Base-by-base conservation (phyloP, 73 alveolate species). In the Tetrahymena malaccensis region DNA sequence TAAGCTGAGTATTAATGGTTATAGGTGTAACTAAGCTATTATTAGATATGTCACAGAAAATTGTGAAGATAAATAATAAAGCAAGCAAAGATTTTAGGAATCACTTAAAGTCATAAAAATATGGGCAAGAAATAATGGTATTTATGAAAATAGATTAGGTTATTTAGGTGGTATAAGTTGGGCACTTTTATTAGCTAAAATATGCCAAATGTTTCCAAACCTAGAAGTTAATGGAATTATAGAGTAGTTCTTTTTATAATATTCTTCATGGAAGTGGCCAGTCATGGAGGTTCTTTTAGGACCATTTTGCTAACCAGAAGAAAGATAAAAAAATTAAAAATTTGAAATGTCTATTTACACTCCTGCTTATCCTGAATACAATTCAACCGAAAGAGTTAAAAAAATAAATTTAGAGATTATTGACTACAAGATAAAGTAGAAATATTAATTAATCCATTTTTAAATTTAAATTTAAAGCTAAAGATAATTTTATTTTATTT, bases 111-210 rank as follows among this genome's bases (percentile, higher is more conserved):
- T 98, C n/a, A 97, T 99, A 17, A 99, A 99, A 94, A 96, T 98
- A 34, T 99, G 99, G 99, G 99, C 99, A 55, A 99, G 98, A 96
- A 97, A 97, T 94, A 97, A 99, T 95, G 99, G 99, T 35, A 96
- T 99, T 8, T 98, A 98, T 93, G 96, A 98, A 38, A 99, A 99
- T 96, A 99, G 98, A 25, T 96, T 99, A 95, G 99, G 99, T 1
- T 99, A 97, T 96, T 97, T 98, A 7, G 99, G 99, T 35, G 99
- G 99, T 43, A 99, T 99, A 10, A 99, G 99, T 31, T 99, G 99
- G 99, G 99, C 99, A 17, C 98, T 99, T 56, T 94, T 99, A 85
- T 99, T 98, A 31, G 99, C 99, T 8, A 98, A 98, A 94, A 96
- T 99, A 16, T 99, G 99, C 85, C 97, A 97, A 93, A 96, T 96